Percentiles rank a stretch among this genome's conserved stretches.
These are phyloP conservation scores for Dionaea muscipula DNA, from an alignment of 179 eudicot species.

Conservation along the genomic window DNA sequence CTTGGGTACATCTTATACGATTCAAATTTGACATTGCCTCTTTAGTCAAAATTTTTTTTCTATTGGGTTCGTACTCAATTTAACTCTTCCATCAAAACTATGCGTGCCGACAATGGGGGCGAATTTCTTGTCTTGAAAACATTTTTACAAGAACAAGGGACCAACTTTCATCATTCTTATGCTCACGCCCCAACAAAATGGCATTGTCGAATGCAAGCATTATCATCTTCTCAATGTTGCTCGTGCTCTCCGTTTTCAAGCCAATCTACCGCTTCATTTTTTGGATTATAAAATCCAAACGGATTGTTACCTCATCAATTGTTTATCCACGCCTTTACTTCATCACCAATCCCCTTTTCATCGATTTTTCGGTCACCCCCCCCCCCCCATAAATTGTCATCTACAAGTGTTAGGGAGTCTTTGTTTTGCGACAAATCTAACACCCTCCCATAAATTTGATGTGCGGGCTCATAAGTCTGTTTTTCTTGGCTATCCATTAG, in stretches of 20 bases:
- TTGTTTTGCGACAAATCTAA: too few relatives aligned
- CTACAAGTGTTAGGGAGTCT: not conserved
- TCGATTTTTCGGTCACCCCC: not conserved
- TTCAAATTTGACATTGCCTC: not conserved
- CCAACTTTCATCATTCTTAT: not conserved
- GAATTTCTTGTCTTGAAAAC: not conserved
- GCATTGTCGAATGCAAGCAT: not conserved
- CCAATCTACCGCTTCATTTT: not conserved
- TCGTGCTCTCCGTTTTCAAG: not conserved
- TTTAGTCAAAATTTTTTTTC: not conserved
- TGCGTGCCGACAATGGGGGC: not conserved
- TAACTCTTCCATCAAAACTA: not conserved
- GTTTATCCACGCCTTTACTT: not conserved
- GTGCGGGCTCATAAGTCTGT: too few relatives aligned
- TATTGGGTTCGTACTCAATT: not conserved
- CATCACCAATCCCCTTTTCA: not conserved
- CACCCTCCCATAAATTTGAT: too few relatives aligned
- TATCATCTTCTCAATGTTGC: not conserved
- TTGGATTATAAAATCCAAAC: not conserved
- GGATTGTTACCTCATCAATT: too few relatives aligned
- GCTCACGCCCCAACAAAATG: not conserved
- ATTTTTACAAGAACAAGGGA: not conserved
- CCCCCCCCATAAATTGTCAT: not conserved
- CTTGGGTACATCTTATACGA: slow-evolving; percentile 3
- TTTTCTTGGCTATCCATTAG: too few relatives aligned